phyloP scores from a whole-genome alignment of 2,329 filamentous ascomycete species.

The Ascochyta pisi region DNA sequence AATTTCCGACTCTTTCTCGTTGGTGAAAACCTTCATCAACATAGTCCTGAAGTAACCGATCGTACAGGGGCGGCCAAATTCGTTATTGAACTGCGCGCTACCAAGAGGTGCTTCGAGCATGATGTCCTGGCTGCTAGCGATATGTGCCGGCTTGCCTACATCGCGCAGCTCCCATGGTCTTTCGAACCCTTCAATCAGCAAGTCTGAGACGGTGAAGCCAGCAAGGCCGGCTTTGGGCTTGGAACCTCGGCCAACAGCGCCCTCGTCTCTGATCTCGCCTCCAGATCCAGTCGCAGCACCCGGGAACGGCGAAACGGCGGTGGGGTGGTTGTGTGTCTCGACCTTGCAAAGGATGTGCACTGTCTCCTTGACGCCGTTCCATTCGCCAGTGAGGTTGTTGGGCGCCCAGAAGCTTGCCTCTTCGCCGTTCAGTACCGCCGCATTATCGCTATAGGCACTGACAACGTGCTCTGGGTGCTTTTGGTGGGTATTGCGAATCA shows the following conservation, averaged over 20 bases:
- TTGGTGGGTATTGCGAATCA: constrained; percentile 95
- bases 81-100: constrained; percentile 95
- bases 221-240: constrained; percentile 89
- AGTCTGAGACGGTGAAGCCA: constrained; percentile 94
- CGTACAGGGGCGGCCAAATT: constrained; percentile 90
- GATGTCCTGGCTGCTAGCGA: constrained; percentile 92
- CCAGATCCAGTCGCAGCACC: constrained; percentile 95
- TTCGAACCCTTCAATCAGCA: constrained; percentile 82
- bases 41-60: constrained; percentile 92
- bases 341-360: constrained; percentile 93
- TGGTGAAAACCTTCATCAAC: constrained; percentile 70
- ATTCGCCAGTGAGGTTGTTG: constrained; percentile 83
- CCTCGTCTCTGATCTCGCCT: constrained; percentile 94
- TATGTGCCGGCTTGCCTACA: constrained; percentile 87
- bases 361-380: constrained; percentile 84
- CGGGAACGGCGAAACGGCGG: constrained; percentile 90
- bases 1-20: constrained; percentile 70
- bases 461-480: constrained; percentile 80
- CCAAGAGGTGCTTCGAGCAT: constrained; percentile 98
- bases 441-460: constrained; percentile 97
- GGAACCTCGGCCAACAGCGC: constrained; percentile 90
- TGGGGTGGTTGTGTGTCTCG: constrained; percentile 97
- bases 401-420: constrained; percentile 84
- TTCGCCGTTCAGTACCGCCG: constrained; percentile 83
- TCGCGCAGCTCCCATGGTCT: constrained; percentile 87